Evolutionary conservation across 768 basidiomycete genomes (phyloP).

Genomic region (Tylopilus plumbeoviolaceoides): DNA sequence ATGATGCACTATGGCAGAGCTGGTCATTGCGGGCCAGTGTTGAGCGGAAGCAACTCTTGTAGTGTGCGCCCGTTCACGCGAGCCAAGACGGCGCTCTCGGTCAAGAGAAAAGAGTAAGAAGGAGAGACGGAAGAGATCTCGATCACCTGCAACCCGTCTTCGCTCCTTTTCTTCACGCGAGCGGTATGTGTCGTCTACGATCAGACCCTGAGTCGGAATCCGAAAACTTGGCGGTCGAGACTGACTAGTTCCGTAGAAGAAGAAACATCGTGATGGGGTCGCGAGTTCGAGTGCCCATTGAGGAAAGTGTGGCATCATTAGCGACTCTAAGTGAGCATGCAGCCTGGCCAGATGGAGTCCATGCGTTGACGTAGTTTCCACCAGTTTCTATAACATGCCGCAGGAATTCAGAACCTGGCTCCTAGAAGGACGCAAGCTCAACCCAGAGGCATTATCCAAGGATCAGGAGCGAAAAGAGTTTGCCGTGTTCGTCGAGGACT

Average conservation of each 20-base stretch:
- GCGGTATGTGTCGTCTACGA: too few relatives aligned
- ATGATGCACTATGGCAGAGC: too few relatives aligned
- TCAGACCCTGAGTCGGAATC: constrained; percentile 29
- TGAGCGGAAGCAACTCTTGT: too few relatives aligned
- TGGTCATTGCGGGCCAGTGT: too few relatives aligned
- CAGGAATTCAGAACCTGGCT: constrained; percentile 91
- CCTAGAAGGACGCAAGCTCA: constrained; percentile 86
- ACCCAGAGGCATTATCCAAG: constrained; percentile 84
- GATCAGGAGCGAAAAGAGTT: constrained; percentile 88
- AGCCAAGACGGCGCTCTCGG: constrained; percentile 32
- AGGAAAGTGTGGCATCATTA: constrained; percentile 89
- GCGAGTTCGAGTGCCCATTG: constrained; percentile 57
- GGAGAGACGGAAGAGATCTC: constrained; percentile 30
- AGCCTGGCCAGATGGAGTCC: constrained; percentile 2
- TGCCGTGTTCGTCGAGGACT: constrained; percentile 76
- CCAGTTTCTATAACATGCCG: constrained; percentile 75
- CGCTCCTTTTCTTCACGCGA: too few relatives aligned
- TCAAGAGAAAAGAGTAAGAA: constrained; percentile 31
- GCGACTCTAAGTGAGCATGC: constrained; percentile 69
- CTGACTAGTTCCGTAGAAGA: constrained; percentile 45
- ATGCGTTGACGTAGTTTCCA: constrained; percentile 10
- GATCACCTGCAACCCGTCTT: constrained; percentile 42
- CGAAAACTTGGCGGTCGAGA: background rate
- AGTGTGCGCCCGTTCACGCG: too few relatives aligned
- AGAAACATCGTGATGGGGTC: constrained; percentile 46